Evolutionary conservation across 208 protist genomes (phyloP).

Genomic region (Trichomonas gallinae): DNA sequence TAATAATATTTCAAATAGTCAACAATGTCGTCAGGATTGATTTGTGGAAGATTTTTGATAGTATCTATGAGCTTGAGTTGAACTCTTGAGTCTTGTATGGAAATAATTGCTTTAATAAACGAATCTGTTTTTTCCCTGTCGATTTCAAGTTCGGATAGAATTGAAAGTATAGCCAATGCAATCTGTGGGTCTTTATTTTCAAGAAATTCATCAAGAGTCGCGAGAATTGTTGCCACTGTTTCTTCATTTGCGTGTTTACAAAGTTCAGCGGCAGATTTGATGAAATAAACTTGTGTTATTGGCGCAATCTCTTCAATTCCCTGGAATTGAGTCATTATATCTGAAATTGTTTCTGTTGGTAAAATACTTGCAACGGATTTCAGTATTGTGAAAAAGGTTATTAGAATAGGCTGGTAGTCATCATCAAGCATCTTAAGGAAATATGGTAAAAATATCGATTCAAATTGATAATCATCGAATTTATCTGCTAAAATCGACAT

Average conservation of each 20-base stretch:
- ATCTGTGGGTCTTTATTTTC: not conserved
- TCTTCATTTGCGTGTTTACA: not conserved
- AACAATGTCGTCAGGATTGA: not conserved
- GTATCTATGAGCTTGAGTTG: not conserved
- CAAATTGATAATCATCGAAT: not conserved
- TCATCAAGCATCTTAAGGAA: not conserved
- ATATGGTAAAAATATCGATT: not conserved
- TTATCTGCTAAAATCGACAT: not conserved
- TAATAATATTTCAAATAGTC: not conserved
- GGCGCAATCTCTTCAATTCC: not conserved
- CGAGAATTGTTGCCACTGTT: not conserved
- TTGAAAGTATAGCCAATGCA: not conserved
- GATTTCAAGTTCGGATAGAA: not conserved
- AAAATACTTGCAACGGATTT: not conserved
- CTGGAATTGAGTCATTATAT: not conserved
- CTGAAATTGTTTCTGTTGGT: not conserved
- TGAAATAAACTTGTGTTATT: not conserved
- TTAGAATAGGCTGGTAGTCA: not conserved
- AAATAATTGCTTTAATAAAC: not conserved
- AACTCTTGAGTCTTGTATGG: not conserved
- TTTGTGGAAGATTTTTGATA: not conserved
- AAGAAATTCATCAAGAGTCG: not conserved
- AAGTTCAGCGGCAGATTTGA: not conserved
- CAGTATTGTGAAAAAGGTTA: not conserved
- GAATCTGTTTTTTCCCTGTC: not conserved